Base-by-base conservation (phyloP, 768 basidiomycete species). In the Fistulinella prunicolor region DNA sequence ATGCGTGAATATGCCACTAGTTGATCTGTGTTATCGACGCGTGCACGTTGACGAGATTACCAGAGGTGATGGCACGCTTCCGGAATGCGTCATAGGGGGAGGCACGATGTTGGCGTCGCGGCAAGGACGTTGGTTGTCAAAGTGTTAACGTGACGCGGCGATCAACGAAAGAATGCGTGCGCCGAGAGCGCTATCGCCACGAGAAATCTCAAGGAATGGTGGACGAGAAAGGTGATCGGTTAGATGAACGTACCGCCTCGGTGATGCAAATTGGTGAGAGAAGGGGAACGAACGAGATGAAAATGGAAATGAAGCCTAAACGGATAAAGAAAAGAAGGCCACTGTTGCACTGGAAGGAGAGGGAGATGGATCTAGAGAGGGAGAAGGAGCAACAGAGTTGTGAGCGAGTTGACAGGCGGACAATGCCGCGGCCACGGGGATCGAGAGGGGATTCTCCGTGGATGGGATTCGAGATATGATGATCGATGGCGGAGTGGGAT, bases 81-180 rank as follows among this genome's bases (percentile, higher is more conserved):
- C 20, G 29, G 20, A 43, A 44, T 7, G 26, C 34, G 49, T 51
- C 47, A 32, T 17, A 7, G 30, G 30, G 30, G 26, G 32, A 38
- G 50, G 46, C 9, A 42, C 34, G 35, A 17, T 9, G 39, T 46
- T 45, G 30, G 37, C 26, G 28, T 54, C 47, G 24, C 46, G 29
- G 22, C 45, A 24, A 38, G 19, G 46, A 40, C 13, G 43, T 14
- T 6, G 17, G 46, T 35, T 54, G 57, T 37, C 42, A 22, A n/a
- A 30, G 29, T 17, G 22, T 22, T 40, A 38, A 50, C 35, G 44
- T 48, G 56, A 49, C 35, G 42, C 40, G 42, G 56, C 54, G 56
- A 60, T 53, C 54, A 49, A 35, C 12, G 0, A 40, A 14, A 42
- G 49, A 56, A 56, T 2, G 32, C n/a, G n/a, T n/a, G n/a, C n/a